A percentile compares a stretch with the other conserved stretches of the same genome.
Evolutionary conservation across 805 yeast species (phyloP).

Genomic region (Ogataea salicorniae): DNA sequence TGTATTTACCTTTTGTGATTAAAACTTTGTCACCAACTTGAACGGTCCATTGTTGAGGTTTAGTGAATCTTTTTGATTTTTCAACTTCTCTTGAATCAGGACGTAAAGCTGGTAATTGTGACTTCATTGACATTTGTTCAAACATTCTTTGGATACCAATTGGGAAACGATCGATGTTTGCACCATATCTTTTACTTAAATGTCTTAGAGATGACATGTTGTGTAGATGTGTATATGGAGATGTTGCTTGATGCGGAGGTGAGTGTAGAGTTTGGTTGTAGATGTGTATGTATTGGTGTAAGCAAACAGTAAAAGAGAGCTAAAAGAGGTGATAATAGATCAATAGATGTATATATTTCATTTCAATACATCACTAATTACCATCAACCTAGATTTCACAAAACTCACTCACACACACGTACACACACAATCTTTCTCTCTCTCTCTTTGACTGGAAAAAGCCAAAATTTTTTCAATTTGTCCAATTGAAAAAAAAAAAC

Average conservation of each 20-base stretch:
- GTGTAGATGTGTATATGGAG: not conserved
- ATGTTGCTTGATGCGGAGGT: not conserved
- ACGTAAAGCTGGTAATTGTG: constrained; percentile 30
- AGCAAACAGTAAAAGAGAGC: no score
- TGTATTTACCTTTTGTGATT: constrained; percentile 60
- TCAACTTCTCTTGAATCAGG: constrained; percentile 26
- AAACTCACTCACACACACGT: no score
- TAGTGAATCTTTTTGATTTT: constrained; percentile 31
- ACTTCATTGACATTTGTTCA: constrained; percentile 23
- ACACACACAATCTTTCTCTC: no score
- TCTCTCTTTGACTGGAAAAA: no score
- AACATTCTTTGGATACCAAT: constrained; percentile 24
- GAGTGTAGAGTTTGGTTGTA: no score
- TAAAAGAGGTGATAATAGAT: no score
- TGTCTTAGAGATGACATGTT: constrained; percentile 16
- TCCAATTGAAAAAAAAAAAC: no score
- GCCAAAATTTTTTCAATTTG: no score
- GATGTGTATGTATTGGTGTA: no score
- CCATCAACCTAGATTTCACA: no score
- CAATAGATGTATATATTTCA: no score
- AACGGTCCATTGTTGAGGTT: constrained; percentile 52
- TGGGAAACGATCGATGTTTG: constrained; percentile 28
- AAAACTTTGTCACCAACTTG: constrained; percentile 76
- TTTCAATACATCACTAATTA: no score
- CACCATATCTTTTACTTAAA: constrained; percentile 29